Evolutionary conservation across 139 green algal genomes (phyloP).

Genomic region (Ostreobium quekettii): DNA sequence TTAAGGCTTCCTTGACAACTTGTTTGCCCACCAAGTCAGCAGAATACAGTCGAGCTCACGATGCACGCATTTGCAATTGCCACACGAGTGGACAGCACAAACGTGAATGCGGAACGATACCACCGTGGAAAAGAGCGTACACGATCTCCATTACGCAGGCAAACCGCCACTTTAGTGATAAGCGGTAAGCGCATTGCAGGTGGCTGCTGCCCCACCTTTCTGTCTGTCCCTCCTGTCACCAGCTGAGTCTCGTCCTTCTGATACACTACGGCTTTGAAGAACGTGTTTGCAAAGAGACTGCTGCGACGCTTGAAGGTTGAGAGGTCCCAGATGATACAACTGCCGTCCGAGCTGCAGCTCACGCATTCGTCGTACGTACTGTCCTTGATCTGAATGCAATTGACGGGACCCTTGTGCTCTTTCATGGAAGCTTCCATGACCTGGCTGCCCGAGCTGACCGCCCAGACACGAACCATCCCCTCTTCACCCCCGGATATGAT

Average conservation of each 20-base stretch:
- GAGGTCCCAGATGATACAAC: slow-evolving; percentile 84
- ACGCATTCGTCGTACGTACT: slow-evolving; percentile 54
- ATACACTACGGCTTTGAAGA: slow-evolving; percentile 67
- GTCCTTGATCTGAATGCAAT: slow-evolving; percentile 54
- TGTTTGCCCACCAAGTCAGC: no score
- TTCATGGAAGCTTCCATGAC: slow-evolving; percentile 73
- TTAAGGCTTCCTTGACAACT: no score
- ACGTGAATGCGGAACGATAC: no score
- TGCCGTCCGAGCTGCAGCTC: slow-evolving; percentile 61
- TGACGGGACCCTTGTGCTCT: slow-evolving; percentile 72
- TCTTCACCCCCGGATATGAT: slow-evolving; percentile 62
- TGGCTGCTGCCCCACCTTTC: no score
- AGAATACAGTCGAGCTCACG: no score
- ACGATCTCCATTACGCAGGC: no score
- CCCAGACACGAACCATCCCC: slow-evolving; percentile 61
- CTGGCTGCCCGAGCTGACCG: slow-evolving; percentile 41
- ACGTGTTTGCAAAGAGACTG: slow-evolving; percentile 67
- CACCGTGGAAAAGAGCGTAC: no score
- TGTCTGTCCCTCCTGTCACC: slow-evolving; percentile 62
- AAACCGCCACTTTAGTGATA: no score
- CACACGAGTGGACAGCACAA: no score
- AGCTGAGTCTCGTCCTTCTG: slow-evolving; percentile 71
- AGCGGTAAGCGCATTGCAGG: no score
- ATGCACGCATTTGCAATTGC: no score
- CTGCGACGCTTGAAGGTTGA: slow-evolving; percentile 49